These are phyloP conservation scores for Aegilops speltoides DNA, from an alignment of 176 grass and related monocot species.

Conservation along the genomic window DNA sequence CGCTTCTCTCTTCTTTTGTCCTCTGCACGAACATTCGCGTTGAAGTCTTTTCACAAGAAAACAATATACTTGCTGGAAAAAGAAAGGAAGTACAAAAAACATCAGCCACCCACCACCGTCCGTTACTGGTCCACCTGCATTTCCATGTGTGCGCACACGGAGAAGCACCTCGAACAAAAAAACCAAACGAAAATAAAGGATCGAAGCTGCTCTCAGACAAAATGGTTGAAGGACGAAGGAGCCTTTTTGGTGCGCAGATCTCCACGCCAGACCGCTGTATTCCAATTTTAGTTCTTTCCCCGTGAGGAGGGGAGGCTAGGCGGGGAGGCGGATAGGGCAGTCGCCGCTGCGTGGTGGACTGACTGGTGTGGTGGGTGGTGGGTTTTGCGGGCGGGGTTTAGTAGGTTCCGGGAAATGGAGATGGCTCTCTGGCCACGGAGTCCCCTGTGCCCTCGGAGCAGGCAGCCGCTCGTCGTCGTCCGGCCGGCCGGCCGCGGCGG, in stretches of 20 bases:
- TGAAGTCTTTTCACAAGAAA: too few relatives aligned
- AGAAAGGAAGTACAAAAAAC: background rate
- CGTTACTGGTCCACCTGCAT: background rate
- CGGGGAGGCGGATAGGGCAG: background rate
- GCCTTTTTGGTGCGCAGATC: background rate
- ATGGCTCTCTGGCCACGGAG: conserved; percentile 31
- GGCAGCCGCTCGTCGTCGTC: background rate
- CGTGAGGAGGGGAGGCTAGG: background rate
- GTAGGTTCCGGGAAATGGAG: conserved; percentile 26
- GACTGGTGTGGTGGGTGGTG: background rate
- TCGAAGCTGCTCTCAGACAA: background rate
- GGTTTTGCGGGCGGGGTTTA: conserved; percentile 15
- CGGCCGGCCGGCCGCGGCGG: background rate
- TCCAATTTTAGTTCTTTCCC: background rate
- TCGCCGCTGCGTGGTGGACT: background rate
- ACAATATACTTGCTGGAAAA: background rate
- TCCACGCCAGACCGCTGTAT: background rate
- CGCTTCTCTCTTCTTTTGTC: too few relatives aligned
- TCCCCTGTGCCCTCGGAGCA: background rate
- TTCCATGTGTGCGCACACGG: background rate
- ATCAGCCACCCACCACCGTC: background rate
- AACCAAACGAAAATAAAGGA: background rate
- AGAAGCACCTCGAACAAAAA: background rate
- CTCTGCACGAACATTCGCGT: too few relatives aligned
- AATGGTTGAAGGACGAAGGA: background rate